Evolutionary conservation across 2,329 filamentous ascomycete genomes (phyloP), one percentile per base, ranked within the genome.

Genomic region (Leptographium galeiforme): DNA sequence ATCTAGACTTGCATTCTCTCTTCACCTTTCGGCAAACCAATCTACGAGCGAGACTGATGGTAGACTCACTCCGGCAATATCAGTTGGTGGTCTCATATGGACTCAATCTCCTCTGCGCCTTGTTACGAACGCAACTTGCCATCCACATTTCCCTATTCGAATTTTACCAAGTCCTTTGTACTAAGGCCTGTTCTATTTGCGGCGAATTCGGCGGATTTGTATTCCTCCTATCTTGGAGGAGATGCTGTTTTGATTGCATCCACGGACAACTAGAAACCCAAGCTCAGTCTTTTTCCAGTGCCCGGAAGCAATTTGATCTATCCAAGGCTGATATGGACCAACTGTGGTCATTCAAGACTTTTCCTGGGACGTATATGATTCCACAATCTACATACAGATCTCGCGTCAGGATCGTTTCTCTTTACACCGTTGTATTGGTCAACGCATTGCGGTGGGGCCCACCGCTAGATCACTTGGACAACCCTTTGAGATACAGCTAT

Each of bases 21-120:
- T 65, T 67, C 50, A 56, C 54, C 0, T 59, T 69, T 18, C 60
- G 66, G 44, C 64, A 67, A 55, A 54, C 56, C 2, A 66, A 57
- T 57, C 36, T 59, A 40, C 41, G 55, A 48, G 57, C 56, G 14
- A 62, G 62, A 55, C 50, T 61, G 13, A 46, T 30, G 6, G 57
- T 65, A n/a, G 55, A 61, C 52, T 58, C 53, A 50, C 51, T 65
- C 14, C 48, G 49, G 16, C 46, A 65, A 53, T 68, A 67, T 55
- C 58, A 53, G 11, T 47, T 56, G 8, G 56, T 61, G 8, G 50
- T 51, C 16, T 53, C 52, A 16, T 56, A 63, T 49, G 63, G 62
- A 18, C 57, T 66, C 0, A 58, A 64, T 56, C 58, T 65, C 38
- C 47, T 68, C 48, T 63, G 61, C 53, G 62, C 63, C 44, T 56